Evolutionary conservation across 2,329 filamentous ascomycete species (phyloP).

Genomic region (Arthrobotrys sphaeroides): DNA sequence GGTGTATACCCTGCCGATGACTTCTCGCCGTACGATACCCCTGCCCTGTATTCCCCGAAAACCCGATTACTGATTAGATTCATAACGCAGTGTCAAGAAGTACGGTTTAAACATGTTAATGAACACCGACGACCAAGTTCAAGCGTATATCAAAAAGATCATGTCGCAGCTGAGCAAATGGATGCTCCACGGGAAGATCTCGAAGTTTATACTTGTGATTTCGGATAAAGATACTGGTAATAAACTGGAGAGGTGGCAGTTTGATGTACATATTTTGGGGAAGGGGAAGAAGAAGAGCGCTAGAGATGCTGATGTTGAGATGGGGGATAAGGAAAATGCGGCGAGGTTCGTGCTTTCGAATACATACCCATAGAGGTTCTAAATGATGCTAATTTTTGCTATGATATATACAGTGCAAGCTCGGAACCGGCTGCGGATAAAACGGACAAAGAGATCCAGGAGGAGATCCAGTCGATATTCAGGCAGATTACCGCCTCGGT

Average conservation of each 20-base stretch:
- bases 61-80: slow-evolving; percentile 59
- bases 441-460: slow-evolving; percentile 90
- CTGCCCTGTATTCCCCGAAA: neutral
- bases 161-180: slow-evolving; percentile 97
- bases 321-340: slow-evolving; percentile 75
- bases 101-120: slow-evolving; percentile 99
- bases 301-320: slow-evolving; percentile 53
- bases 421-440: slow-evolving; percentile 70
- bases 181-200: slow-evolving; percentile 98
- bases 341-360: slow-evolving; percentile 63
- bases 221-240: slow-evolving; percentile 97
- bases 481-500: slow-evolving; percentile 97
- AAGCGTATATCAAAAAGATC: slow-evolving; percentile 99
- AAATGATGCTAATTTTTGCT: neutral
- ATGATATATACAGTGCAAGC: slow-evolving; percentile 52
- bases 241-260: slow-evolving; percentile 97
- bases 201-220: slow-evolving; percentile 94
- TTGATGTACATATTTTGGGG: slow-evolving; percentile 72
- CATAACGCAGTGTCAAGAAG: slow-evolving; percentile 76
- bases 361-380: neutral
- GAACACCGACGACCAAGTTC: slow-evolving; percentile 95
- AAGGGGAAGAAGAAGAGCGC: slow-evolving; percentile 50
- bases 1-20: slow-evolving; percentile 91
- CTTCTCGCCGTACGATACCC: slow-evolving; percentile 78
- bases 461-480: slow-evolving; percentile 96